Evolutionary conservation across 305 asterid genomes (phyloP).

Genomic region (Fraxinus baroniana): DNA sequence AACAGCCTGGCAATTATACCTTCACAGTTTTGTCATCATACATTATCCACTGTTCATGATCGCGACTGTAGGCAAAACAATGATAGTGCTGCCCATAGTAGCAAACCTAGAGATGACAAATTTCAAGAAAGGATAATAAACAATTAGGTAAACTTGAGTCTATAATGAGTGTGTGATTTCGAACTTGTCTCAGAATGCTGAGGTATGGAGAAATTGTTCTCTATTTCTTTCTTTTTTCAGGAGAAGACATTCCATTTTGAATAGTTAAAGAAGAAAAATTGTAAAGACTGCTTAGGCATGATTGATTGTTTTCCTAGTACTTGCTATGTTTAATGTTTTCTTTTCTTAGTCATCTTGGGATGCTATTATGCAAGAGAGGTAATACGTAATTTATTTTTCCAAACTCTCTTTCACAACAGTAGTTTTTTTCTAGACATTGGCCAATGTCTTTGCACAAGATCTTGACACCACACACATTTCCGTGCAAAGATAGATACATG

Average conservation of each 20-base stretch:
- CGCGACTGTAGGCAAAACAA: conserved; percentile 83
- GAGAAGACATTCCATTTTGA: neutral
- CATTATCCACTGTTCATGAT: conserved; percentile 83
- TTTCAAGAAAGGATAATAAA: neutral
- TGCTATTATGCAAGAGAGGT: neutral
- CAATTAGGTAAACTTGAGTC: neutral
- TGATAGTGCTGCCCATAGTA: conserved; percentile 96
- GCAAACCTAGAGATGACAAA: conserved; percentile 52
- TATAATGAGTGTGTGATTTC: neutral
- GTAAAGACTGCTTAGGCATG: neutral
- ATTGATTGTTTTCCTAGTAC: neutral
- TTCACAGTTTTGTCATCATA: conserved; percentile 94
- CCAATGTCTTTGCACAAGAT: neutral
- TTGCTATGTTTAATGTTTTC: neutral
- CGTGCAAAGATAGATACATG: neutral
- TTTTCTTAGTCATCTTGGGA: neutral
- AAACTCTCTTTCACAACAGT: neutral
- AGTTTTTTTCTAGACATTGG: neutral
- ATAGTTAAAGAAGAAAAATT: neutral
- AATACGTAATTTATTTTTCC: neutral
- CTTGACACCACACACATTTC: neutral
- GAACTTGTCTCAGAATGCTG: neutral
- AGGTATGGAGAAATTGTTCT: neutral
- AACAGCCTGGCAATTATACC: conserved; percentile 41
- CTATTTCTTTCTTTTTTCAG: neutral